Percentiles rank a stretch among this genome's conserved stretches.
Conservation (phyloP, 1,284 basidiomycete species). For the Boletellus sp. region DNA sequence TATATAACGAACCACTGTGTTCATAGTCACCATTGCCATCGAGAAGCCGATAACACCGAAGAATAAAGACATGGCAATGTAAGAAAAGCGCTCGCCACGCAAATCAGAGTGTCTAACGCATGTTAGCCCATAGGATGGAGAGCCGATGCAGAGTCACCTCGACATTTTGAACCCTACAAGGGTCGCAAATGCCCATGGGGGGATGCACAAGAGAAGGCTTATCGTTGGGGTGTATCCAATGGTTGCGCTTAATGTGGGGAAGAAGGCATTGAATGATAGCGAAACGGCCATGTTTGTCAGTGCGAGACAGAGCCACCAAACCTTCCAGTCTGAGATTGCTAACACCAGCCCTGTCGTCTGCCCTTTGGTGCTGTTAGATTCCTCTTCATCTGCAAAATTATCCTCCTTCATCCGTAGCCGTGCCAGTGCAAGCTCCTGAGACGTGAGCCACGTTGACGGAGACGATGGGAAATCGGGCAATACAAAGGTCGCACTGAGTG, state of each 20-base stretch:
- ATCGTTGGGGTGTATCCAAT: slow-evolving; percentile 52
- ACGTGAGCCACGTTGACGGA: slow-evolving; percentile 52
- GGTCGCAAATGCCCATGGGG: slow-evolving; percentile 59
- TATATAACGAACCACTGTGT: slow-evolving; percentile 62
- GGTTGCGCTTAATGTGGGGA: slow-evolving; percentile 52
- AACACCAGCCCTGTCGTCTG: slow-evolving; percentile 26
- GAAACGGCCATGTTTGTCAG: slow-evolving; percentile 48
- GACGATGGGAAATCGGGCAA: slow-evolving; percentile 77
- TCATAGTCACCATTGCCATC: slow-evolving; percentile 69
- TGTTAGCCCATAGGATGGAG: slow-evolving; percentile 4
- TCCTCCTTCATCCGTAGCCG: slow-evolving; percentile 74
- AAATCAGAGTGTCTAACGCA: slow-evolving; percentile 65
- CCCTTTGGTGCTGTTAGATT: slow-evolving; percentile 8
- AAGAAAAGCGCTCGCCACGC: slow-evolving; percentile 61
- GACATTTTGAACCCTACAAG: slow-evolving; percentile 40
- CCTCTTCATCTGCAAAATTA: slow-evolving; percentile 19
- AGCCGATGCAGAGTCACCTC: slow-evolving; percentile 27
- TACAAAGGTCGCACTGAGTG: slow-evolving; percentile 58
- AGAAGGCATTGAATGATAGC: slow-evolving; percentile 58
- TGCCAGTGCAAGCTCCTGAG: slow-evolving; percentile 66
- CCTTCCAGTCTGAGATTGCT: slow-evolving; percentile 56
- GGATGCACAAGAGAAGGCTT: slow-evolving; percentile 58
- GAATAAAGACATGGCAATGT: slow-evolving; percentile 52
- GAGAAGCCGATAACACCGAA: slow-evolving; percentile 71
- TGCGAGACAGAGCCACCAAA: slow-evolving; percentile 53